A percentile compares a stretch with the other conserved stretches of the same genome.
These are phyloP conservation scores for Hanseniaspora taiwanica DNA, from an alignment of 805 yeast species.

Conservation along the genomic window DNA sequence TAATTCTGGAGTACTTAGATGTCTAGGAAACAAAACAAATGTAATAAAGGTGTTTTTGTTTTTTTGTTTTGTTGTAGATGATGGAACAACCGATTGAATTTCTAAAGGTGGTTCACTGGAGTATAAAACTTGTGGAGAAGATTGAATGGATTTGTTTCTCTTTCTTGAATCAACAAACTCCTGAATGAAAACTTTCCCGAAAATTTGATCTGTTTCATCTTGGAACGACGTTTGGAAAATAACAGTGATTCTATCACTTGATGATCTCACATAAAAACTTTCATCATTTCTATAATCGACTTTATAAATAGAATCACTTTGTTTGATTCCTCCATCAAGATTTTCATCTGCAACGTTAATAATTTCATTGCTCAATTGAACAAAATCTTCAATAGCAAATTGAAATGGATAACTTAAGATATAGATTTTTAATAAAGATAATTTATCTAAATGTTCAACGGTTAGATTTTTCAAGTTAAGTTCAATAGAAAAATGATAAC, in stretches of 20 bases:
- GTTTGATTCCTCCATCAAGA: conserved; percentile 12
- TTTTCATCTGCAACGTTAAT: conserved; percentile 14
- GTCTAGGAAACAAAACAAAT: conserved; percentile 74
- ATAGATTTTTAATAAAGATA: conserved; percentile 71
- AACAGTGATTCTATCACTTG: conserved; percentile 92
- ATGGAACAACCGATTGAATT: conserved; percentile 34
- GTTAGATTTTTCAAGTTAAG: conserved; percentile 51
- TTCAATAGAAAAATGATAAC: conserved; percentile 68
- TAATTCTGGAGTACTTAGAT: conserved; percentile 51
- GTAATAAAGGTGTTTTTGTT: conserved; percentile 45
- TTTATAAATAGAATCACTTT: conserved; percentile 16
- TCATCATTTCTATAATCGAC: conserved; percentile 89
- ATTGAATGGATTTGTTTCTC: conserved; percentile 85
- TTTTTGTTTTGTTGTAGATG: conserved; percentile 17
- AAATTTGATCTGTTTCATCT: conserved; percentile 91
- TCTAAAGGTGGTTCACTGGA: conserved; percentile 94
- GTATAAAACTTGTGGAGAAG: conserved; percentile 94
- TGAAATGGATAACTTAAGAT: conserved; percentile 90
- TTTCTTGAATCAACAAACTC: conserved; percentile 94
- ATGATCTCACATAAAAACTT: conserved; percentile 78
- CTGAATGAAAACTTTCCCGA: conserved; percentile 80
- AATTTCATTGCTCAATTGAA: conserved; percentile 34
- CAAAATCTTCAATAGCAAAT: conserved; percentile 70
- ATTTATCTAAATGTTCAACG: conserved; percentile 26
- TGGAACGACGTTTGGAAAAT: conserved; percentile 88